Base-by-base conservation (phyloP, 805 yeast species). In the Teunomyces tritomae region DNA sequence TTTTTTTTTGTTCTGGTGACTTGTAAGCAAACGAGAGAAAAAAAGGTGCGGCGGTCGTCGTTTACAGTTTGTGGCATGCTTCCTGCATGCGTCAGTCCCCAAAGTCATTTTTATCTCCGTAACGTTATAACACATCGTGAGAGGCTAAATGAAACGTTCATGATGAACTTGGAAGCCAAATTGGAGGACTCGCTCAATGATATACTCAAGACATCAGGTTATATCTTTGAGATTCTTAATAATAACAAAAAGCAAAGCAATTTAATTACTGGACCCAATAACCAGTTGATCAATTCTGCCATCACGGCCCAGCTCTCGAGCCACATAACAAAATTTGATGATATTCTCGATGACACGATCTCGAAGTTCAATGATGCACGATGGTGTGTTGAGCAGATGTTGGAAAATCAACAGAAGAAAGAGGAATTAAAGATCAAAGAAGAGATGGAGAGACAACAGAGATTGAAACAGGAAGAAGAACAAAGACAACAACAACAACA, bases 311-410 rank as follows among this genome's bases (percentile, higher is more conserved):
- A 70, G 49, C 57, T 73, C 20, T 54, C 68, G 9, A 56, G 54
- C 40, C 65, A 65, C 49, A 62, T 73, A n/a, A 53, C 60, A 36
- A 65, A 64, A 40, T 72, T 73, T 48, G 77, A 73, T 50, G 73
- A 63, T 46, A 63, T 71, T 28, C 59, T 73, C n/a, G 78, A 73
- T 52, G 77, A 73, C 6, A 68, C 76, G 2, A 59, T 67, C 8
- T 49, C 63, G 45, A 71, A 71, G 51, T 67, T 73, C 50, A 72
- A 71, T 53, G 77, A 73, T 44, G 70, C 75, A 2, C 57, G 62
- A 33, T 73, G 78, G 78, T 73, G 77, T 47, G 58, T 73, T 4
- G 76, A 65, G 47, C 71, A 66, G 49, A 72, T 73, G 44, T 56
- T 72, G 28, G 75, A 73, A 52, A 71, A 63, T 56, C 68, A 64